Evolutionary conservation across 352 stramenopile genomes (phyloP).

Genomic region (Pelagophyceae sp.): DNA sequence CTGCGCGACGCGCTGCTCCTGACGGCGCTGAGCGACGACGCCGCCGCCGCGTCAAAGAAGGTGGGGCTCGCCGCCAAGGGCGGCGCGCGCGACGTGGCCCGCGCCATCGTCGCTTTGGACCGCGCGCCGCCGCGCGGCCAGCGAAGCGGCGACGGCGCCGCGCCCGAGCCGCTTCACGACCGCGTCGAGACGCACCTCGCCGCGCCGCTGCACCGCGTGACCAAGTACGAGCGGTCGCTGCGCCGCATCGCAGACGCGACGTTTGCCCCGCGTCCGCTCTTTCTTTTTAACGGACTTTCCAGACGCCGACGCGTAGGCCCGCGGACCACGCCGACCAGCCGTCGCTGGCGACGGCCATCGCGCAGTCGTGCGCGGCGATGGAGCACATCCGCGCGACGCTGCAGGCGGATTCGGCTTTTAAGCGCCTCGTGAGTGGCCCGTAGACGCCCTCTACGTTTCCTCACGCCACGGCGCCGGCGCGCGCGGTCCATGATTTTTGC

Average conservation of each 20-base stretch:
- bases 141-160: too few relatives aligned
- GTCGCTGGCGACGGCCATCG: background rate
- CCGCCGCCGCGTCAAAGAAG: background rate
- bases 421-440: background rate
- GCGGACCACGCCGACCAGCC: background rate
- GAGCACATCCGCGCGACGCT: background rate
- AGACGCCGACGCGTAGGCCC: too few relatives aligned
- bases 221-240: background rate
- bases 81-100: background rate
- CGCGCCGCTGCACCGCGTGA: background rate
- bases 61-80: background rate
- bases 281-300: too few relatives aligned
- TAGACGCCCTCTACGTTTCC: background rate
- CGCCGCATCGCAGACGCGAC: background rate
- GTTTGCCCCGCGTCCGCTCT: too few relatives aligned
- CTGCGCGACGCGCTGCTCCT: background rate
- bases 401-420: background rate
- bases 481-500: too few relatives aligned
- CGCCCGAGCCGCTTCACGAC: background rate
- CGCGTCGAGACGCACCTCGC: background rate
- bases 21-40: background rate
- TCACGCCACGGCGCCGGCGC: background rate
- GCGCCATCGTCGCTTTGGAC: background rate
- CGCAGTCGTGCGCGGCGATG: background rate
- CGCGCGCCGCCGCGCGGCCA: background rate